Evolutionary conservation across 2,329 filamentous ascomycete species (phyloP), one percentile per base, ranked within the genome.

Genomic region (Ceratocystis cubensis): DNA sequence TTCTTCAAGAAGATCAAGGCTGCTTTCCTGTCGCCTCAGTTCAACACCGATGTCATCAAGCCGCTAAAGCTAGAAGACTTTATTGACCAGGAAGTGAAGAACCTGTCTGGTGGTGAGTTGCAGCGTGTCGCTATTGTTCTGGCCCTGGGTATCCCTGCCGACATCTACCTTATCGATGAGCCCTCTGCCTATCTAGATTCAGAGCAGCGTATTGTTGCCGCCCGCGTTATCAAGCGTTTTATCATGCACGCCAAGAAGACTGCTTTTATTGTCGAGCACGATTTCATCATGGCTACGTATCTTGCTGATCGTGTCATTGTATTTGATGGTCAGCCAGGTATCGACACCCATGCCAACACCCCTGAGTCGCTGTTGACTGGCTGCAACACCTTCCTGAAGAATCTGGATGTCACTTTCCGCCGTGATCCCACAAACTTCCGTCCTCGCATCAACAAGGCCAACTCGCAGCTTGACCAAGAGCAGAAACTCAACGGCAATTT

Each of bases 161-260:
- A 99, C 74, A 96, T 99, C 74, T 99, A 99, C 77, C 83, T 99
- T 70, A 99, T 99, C 74, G 94, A 99, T 75, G 94, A 99, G 80
- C 94, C 94, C 61, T 94, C 89, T 71, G 92, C 92, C 69, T 99
- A 99, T 78, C 88, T 99, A 68, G 94, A 99, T 77, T 97, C 94
- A 63, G 94, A 99, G 80, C 94, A 99, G 80, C 93, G 94, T 88
- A 96, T 99, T 74, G 87, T 99, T 72, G 93, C 92, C 69, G 88
- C 93, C 59, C 88, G 92, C 75, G 95, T 99, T 75, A 99, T 99
- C 81, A 99, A 99, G 83, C 88, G 94, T 71, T 99, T 96, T 83
- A 99, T 99, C 78, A 99, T 99, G 94, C 93, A 99, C 81, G 87
- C 91, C 73, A 97, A 97, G 86, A 97, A 97, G 85, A 99, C 94